Evolutionary conservation across 768 basidiomycete genomes (phyloP).

Genomic region (Rhizopogon roseolus): DNA sequence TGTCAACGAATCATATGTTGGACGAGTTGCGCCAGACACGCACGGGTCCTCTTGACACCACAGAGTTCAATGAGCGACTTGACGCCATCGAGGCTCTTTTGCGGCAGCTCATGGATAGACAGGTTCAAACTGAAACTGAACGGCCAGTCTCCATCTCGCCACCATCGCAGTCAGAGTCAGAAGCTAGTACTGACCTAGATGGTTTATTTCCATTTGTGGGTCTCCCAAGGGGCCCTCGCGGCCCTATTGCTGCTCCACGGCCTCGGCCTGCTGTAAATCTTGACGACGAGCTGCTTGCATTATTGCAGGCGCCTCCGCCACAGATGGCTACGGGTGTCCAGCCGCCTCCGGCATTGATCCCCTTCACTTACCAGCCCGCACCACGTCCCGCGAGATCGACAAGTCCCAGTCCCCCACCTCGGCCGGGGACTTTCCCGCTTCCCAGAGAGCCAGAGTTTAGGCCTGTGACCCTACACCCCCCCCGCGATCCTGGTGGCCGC

Average conservation of each 20-base stretch:
- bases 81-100: slow-evolving; percentile 20
- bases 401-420: slow-evolving; percentile 35
- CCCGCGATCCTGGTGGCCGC: background rate
- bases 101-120: slow-evolving; percentile 5
- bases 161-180: slow-evolving; percentile 24
- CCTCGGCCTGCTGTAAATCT: slow-evolving; percentile 47
- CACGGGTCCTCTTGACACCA: slow-evolving; percentile 32
- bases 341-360: slow-evolving; percentile 48
- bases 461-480: slow-evolving; percentile 13
- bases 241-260: slow-evolving; percentile 41
- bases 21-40: slow-evolving; percentile 54
- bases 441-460: slow-evolving; percentile 15
- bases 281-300: slow-evolving; percentile 55
- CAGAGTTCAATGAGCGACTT: slow-evolving; percentile 32
- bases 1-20: slow-evolving; percentile 52
- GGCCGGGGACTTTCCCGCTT: slow-evolving; percentile 23
- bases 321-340: slow-evolving; percentile 36
- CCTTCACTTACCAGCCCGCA: slow-evolving; percentile 50
- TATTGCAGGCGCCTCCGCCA: slow-evolving; percentile 45
- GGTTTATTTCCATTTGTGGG: slow-evolving; percentile 23
- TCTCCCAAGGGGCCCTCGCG: slow-evolving; percentile 19
- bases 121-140: slow-evolving; percentile 4
- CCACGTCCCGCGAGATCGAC: slow-evolving; percentile 33
- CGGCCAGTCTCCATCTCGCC: slow-evolving; percentile 7
- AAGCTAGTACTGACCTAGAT: slow-evolving; percentile 22